Percentiles rank a stretch among this genome's conserved stretches.
These are phyloP conservation scores for Petrea volubilis DNA, from an alignment of 257 asterid species.

Conservation along the genomic window DNA sequence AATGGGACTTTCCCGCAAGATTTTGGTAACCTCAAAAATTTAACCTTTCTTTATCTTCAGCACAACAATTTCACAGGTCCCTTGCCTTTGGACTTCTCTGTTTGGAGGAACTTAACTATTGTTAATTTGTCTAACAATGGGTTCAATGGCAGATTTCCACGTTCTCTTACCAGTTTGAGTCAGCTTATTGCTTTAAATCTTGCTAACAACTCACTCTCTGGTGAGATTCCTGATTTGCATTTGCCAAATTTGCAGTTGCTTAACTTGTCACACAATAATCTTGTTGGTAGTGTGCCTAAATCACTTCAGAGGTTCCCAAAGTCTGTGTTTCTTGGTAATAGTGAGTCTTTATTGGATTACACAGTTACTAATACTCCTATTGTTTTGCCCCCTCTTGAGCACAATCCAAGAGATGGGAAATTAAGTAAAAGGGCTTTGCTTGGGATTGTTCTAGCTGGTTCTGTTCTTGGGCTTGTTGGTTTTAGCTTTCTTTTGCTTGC, in stretches of 20 bases:
- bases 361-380: slow-evolving; percentile 40
- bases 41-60: slow-evolving; percentile 81
- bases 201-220: slow-evolving; percentile 68
- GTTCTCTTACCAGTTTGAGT: slow-evolving; percentile 53
- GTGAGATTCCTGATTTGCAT: slow-evolving; percentile 62
- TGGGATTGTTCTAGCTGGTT: slow-evolving; percentile 67
- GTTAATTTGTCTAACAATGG: slow-evolving; percentile 66
- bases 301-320: slow-evolving; percentile 83
- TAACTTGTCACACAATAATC: slow-evolving; percentile 70
- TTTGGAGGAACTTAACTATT: slow-evolving; percentile 60
- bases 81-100: slow-evolving; percentile 71
- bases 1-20: slow-evolving; percentile 74
- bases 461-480: slow-evolving; percentile 69
- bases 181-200: slow-evolving; percentile 65
- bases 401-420: slow-evolving; percentile 41
- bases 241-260: slow-evolving; percentile 60
- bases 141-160: slow-evolving; percentile 68
- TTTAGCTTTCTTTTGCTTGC: slow-evolving; percentile 64
- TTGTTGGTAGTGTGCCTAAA: slow-evolving; percentile 75
- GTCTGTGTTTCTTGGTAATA: slow-evolving; percentile 63
- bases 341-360: slow-evolving; percentile 45
- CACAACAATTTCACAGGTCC: slow-evolving; percentile 80
- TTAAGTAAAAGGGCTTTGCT: slow-evolving; percentile 71
- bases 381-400: slow-evolving; percentile 51
- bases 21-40: slow-evolving; percentile 63